These are phyloP conservation scores for Agaricus sinodeliciosus DNA, from an alignment of 768 basidiomycete species.

Conservation along the genomic window DNA sequence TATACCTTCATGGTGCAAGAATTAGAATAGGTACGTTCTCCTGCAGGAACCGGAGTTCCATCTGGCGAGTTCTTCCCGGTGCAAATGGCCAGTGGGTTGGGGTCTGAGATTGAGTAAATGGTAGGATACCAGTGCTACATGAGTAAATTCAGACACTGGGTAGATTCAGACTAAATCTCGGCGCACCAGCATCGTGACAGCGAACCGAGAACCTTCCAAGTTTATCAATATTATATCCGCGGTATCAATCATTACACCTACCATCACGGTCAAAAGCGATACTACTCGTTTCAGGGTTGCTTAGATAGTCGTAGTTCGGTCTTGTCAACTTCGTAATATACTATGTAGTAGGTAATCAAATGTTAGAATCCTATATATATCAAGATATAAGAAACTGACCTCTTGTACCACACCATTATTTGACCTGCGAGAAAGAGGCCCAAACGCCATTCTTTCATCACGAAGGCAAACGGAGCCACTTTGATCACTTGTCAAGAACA, in stretches of 20 bases:
- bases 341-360: slow-evolving; percentile 28
- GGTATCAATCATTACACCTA: slow-evolving; percentile 17
- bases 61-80: slow-evolving; percentile 52
- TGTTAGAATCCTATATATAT: background rate
- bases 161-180: background rate
- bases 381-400: slow-evolving; percentile 23
- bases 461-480: slow-evolving; percentile 58
- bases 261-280: slow-evolving; percentile 65
- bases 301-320: slow-evolving; percentile 28
- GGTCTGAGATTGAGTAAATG: slow-evolving; percentile 61
- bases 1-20: slow-evolving; percentile 75
- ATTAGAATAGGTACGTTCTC: slow-evolving; percentile 57
- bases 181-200: slow-evolving; percentile 61
- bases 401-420: slow-evolving; percentile 49
- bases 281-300: slow-evolving; percentile 64
- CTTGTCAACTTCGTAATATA: slow-evolving; percentile 40
- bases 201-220: slow-evolving; percentile 49
- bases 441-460: slow-evolving; percentile 71
- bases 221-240: background rate
- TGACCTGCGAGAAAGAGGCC: slow-evolving; percentile 35
- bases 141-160: slow-evolving; percentile 13
- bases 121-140: slow-evolving; percentile 62
- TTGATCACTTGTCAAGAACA: slow-evolving; percentile 62
- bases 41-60: slow-evolving; percentile 39
- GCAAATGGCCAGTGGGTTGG: slow-evolving; percentile 63